Evolutionary conservation across 2,329 filamentous ascomycete genomes (phyloP).

Genomic region (Ilyonectria mors-panacis): DNA sequence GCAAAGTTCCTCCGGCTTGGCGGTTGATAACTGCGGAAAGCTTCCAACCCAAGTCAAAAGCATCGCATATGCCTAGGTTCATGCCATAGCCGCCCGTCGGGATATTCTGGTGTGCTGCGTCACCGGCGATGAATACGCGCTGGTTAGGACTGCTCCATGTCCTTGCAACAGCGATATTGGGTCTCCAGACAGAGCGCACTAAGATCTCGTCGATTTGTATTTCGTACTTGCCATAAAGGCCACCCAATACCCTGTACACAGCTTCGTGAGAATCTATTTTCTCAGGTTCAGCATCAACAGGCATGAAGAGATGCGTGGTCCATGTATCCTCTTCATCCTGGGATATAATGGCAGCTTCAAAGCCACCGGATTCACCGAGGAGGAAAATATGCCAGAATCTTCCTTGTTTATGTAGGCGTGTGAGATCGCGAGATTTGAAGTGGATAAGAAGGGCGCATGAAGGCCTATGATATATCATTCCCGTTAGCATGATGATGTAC

Average conservation of each 20-base stretch:
- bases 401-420: background rate
- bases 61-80: slow-evolving; percentile 46
- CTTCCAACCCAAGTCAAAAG: no score
- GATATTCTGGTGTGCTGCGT: slow-evolving; percentile 55
- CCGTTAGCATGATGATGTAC: background rate
- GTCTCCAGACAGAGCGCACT: slow-evolving; percentile 37
- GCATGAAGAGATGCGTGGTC: slow-evolving; percentile 1
- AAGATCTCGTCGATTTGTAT: slow-evolving; percentile 43
- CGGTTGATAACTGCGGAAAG: no score
- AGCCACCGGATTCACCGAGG: background rate
- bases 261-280: slow-evolving; percentile 6
- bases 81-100: slow-evolving; percentile 55
- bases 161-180: slow-evolving; percentile 37
- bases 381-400: slow-evolving; percentile 13
- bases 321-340: slow-evolving; percentile 11
- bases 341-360: background rate
- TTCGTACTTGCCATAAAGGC: background rate
- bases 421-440: slow-evolving; percentile 5
- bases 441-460: slow-evolving; percentile 2
- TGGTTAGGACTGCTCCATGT: slow-evolving; percentile 49
- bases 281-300: background rate
- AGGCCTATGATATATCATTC: background rate
- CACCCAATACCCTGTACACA: slow-evolving; percentile 10
- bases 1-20: no score
- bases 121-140: slow-evolving; percentile 53